phyloP scores from a whole-genome alignment of 768 basidiomycete species.

The Lactarius sp. region DNA sequence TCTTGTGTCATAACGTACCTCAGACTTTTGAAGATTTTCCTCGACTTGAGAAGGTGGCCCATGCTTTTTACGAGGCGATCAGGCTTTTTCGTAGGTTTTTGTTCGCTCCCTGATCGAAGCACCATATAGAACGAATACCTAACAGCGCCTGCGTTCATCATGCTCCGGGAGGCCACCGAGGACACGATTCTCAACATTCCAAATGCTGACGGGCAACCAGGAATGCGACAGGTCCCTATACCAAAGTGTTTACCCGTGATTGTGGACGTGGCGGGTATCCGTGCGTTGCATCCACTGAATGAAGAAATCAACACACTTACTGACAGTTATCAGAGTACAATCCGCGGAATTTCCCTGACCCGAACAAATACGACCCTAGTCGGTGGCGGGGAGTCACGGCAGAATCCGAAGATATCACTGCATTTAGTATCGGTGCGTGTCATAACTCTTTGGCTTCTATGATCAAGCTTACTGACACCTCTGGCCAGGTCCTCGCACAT shows the following conservation, averaged over 20 bases:
- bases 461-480: not conserved
- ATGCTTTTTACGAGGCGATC: slow-evolving; percentile 32
- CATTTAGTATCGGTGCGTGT: slow-evolving; percentile 25
- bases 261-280: slow-evolving; percentile 32
- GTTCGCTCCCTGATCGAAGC: not conserved
- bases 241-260: slow-evolving; percentile 30
- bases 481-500: slow-evolving; percentile 42
- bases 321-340: slow-evolving; percentile 34
- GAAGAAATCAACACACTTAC: not conserved
- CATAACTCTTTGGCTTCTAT: not conserved
- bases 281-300: not conserved
- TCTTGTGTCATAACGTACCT: not conserved
- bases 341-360: slow-evolving; percentile 35
- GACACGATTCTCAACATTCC: slow-evolving; percentile 27
- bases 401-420: slow-evolving; percentile 21
- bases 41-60: slow-evolving; percentile 32
- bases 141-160: slow-evolving; percentile 31
- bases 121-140: not conserved
- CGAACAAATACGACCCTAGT: slow-evolving; percentile 35
- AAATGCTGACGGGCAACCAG: slow-evolving; percentile 14
- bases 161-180: slow-evolving; percentile 31
- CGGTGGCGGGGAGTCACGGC: slow-evolving; percentile 35
- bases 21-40: slow-evolving; percentile 29
- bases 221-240: slow-evolving; percentile 26
- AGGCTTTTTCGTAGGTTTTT: slow-evolving; percentile 35